phyloP scores from a whole-genome alignment of 1,284 basidiomycete genomes.

The Cystodermella granulosa region DNA sequence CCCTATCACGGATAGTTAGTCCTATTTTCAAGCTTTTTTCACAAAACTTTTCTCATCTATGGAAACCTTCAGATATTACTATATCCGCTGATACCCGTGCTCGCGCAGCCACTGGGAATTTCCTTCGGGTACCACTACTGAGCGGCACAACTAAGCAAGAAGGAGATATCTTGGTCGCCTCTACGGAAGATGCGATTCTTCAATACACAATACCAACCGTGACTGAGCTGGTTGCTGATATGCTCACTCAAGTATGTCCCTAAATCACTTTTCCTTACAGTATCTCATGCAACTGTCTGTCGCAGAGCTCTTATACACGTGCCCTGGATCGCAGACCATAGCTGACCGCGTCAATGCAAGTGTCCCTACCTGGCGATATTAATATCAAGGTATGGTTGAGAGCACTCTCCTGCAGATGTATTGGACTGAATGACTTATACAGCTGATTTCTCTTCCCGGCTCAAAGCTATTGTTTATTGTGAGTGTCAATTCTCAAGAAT shows the following conservation, averaged over 20 bases:
- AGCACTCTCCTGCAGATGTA: too few species aligned
- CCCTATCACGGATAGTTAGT: constrained; percentile 25
- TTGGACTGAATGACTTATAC: too few species aligned
- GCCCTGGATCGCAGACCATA: constrained; percentile 20
- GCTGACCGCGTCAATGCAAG: constrained; percentile 19
- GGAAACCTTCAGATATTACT: constrained; percentile 21
- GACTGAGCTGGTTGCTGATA: constrained; percentile 23
- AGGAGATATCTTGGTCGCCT: constrained; percentile 20
- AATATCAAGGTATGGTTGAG: constrained; percentile 31
- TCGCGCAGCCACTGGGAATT: constrained; percentile 21
- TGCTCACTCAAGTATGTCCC: constrained; percentile 19
- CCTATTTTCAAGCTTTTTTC: background rate
- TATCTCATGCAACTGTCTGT: background rate
- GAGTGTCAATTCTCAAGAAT: too few species aligned
- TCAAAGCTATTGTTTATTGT: too few species aligned
- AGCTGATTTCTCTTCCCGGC: too few species aligned
- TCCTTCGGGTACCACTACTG: constrained; percentile 28
- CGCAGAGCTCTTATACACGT: constrained; percentile 23
- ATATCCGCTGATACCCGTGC: constrained; percentile 23
- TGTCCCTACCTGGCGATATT: constrained; percentile 33
- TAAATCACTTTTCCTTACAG: background rate
- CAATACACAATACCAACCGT: constrained; percentile 20
- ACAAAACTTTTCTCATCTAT: background rate
- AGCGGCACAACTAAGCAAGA: constrained; percentile 24
- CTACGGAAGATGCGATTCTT: constrained; percentile 13